Evolutionary conservation across 768 basidiomycete genomes (phyloP).

Genomic region (Suillus occidentalis): DNA sequence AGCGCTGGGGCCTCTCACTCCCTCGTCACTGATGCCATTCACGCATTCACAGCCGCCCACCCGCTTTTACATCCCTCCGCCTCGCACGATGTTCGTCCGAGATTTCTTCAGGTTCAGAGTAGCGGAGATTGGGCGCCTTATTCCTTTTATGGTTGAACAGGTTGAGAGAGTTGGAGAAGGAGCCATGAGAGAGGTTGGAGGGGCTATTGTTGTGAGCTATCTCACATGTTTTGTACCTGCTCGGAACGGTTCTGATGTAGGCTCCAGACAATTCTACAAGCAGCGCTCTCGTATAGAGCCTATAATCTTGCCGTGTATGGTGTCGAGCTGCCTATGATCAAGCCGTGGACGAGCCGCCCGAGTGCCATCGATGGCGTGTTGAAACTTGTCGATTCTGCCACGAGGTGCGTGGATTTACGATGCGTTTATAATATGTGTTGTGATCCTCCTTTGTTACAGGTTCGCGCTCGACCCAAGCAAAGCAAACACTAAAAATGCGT

Average conservation of each 20-base stretch:
- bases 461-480: conserved; percentile 5
- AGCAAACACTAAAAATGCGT: neutral
- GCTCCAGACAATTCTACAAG: conserved; percentile 64
- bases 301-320: conserved; percentile 78
- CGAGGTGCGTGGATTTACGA: conserved; percentile 20
- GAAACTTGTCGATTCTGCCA: conserved; percentile 69
- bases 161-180: conserved; percentile 20
- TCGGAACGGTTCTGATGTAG: neutral
- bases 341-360: conserved; percentile 83
- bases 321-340: conserved; percentile 63
- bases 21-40: conserved; percentile 70
- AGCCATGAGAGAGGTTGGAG: conserved; percentile 41
- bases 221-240: conserved; percentile 3
- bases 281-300: conserved; percentile 73
- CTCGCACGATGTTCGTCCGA: conserved; percentile 73
- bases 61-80: conserved; percentile 15
- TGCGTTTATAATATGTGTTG: neutral
- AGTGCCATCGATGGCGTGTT: conserved; percentile 66
- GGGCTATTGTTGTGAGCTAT: conserved; percentile 57
- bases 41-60: conserved; percentile 57
- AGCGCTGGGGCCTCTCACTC: conserved; percentile 59
- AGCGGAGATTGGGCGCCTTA: conserved; percentile 61
- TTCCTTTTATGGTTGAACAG: conserved; percentile 56
- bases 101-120: conserved; percentile 79
- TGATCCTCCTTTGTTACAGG: neutral